Evolutionary conservation across 441 rosid species (phyloP).

Genomic region (Breynia disticha): DNA sequence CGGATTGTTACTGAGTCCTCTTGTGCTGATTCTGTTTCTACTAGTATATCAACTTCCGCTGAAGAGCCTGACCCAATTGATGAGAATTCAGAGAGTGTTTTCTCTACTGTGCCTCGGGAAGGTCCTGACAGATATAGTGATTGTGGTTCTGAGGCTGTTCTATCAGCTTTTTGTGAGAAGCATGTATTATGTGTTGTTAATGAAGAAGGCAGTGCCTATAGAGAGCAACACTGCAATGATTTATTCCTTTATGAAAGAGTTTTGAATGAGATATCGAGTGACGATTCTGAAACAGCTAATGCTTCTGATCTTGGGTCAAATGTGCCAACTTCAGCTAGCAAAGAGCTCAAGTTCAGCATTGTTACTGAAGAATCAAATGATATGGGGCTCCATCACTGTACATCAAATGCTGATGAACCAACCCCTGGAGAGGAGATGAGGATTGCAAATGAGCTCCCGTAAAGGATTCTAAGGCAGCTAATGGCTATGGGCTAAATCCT

Average conservation of each 20-base stretch:
- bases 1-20: constrained; percentile 16
- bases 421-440: neutral
- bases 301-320: constrained; percentile 10
- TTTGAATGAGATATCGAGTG: neutral
- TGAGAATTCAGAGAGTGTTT: constrained; percentile 14
- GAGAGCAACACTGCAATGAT: too few species aligned
- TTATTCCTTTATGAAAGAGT: too few species aligned
- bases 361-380: constrained; percentile 6
- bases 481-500: constrained; percentile 3
- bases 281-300: constrained; percentile 15
- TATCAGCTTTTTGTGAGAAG: constrained; percentile 2
- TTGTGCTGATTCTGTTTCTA: constrained; percentile 16
- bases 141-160: constrained; percentile 12
- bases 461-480: constrained; percentile 19
- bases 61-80: constrained; percentile 18
- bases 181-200: neutral
- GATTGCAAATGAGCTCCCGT: neutral
- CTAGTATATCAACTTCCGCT: constrained; percentile 2
- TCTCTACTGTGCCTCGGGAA: constrained; percentile 7
- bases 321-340: neutral
- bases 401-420: neutral
- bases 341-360: constrained; percentile 10
- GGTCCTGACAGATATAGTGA: constrained; percentile 15
- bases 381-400: neutral
- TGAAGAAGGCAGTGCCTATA: too few species aligned